These are phyloP conservation scores for Citrullus mucosospermus DNA, from an alignment of 306 rosid genomes.

Conservation along the genomic window DNA sequence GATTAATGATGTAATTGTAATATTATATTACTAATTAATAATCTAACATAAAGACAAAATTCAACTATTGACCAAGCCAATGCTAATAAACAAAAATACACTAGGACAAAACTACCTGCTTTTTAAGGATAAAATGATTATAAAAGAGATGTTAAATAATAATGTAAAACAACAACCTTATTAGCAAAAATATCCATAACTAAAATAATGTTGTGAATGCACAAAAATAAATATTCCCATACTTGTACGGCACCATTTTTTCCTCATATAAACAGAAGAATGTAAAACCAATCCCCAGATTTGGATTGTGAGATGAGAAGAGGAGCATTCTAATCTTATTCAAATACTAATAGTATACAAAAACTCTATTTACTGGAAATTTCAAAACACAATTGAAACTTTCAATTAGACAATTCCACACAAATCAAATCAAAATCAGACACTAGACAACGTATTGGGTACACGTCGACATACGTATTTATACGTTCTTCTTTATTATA, in stretches of 20 bases:
- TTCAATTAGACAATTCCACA: neutral
- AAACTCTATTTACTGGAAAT: neutral
- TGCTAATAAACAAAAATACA: neutral
- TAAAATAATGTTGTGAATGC: neutral
- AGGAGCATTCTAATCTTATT: neutral
- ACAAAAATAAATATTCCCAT: neutral
- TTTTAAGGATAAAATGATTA: neutral
- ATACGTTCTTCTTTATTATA: neutral
- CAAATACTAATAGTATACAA: neutral
- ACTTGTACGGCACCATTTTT: neutral
- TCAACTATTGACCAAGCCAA: neutral
- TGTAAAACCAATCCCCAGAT: neutral
- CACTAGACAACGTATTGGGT: neutral
- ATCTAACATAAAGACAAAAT: neutral
- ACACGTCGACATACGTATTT: neutral
- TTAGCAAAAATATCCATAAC: neutral
- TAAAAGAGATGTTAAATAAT: conserved; percentile 1
- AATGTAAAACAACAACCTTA: neutral
- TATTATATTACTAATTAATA: neutral
- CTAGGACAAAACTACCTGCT: neutral
- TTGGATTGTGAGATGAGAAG: neutral
- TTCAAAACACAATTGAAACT: neutral
- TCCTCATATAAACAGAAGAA: neutral
- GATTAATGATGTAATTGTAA: neutral
- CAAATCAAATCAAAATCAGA: neutral